Evolutionary conservation across 1,284 basidiomycete genomes (phyloP), one percentile per base, ranked within the genome.

Genomic region (Puccinia brachypodii): DNA sequence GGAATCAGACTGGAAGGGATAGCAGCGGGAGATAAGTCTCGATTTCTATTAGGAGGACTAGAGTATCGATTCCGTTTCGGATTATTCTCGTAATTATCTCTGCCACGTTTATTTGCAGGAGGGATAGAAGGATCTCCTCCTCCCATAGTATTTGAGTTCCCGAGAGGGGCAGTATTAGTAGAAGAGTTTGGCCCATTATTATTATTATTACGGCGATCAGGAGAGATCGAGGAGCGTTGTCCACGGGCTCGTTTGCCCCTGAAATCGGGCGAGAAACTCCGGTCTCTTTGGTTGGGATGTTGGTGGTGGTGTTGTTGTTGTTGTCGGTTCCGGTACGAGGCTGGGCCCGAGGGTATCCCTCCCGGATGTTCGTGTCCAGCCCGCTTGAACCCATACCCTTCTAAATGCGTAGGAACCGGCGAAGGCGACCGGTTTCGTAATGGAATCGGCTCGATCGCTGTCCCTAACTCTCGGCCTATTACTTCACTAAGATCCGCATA

Each of bases 401-500:
- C 69, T 33, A 62, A n/a, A 47, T 80, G 68, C 22, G 28, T 42
- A 3, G 78, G 69, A 7, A 53, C 42, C 50, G 78, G 78, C 25
- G 78, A 73, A 31, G 78, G 78, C 25, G 78, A 81, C 53, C 78
- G 50, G n/a, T 68, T 68, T 19, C 71, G 69, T 14, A 79, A 53
- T 31, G 77, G 77, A 22, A 79, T 79, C 11, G 77, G 77, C 66
- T 71, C 77, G 31, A 79, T 72, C 8, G 66, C 56, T 50, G 77
- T 79, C 53, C 78, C 78, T 50, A 81, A 66, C 50, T 81, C 78
- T 81, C 78, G 69, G 33, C 69, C 78, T 31, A 81, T 47, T 19
- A 81, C 78, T 47, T 81, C 71, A 9, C 56, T 44, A 2, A 81
- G 44, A 40, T 62, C 78, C 42, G 58, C 33, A n/a, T 81, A 81